Percentiles rank a stretch among this genome's conserved stretches.
Conservation (phyloP, 192 early-diverging fungal genomes). For the Coemansia sp. region DNA sequence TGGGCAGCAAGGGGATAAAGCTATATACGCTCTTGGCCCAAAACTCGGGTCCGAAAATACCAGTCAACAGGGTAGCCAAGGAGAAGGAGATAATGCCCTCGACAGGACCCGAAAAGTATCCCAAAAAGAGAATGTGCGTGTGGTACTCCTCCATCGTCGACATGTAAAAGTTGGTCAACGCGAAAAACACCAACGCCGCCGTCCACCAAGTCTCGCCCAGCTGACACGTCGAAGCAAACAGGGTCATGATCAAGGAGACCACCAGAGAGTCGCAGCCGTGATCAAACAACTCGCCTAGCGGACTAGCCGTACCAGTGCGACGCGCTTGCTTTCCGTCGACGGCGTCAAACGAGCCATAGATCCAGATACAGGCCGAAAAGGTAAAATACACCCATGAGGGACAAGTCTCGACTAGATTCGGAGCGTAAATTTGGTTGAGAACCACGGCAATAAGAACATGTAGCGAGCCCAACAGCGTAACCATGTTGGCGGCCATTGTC, state of each 20-base stretch:
- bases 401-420: conserved; percentile 66
- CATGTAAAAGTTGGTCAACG: conserved; percentile 85
- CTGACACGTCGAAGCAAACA: conserved; percentile 64
- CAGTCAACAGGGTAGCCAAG: conserved; percentile 62
- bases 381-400: conserved; percentile 83
- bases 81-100: conserved; percentile 79
- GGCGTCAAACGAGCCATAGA: conserved; percentile 89
- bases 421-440: conserved; percentile 71
- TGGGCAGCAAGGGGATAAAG: conserved; percentile 37
- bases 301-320: conserved; percentile 80
- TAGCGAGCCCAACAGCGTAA: conserved; percentile 83
- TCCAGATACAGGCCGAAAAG: conserved; percentile 76
- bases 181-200: conserved; percentile 57
- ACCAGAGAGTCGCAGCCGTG: conserved; percentile 82
- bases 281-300: conserved; percentile 94
- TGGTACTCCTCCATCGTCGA: conserved; percentile 96
- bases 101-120: conserved; percentile 86
- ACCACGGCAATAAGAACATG: conserved; percentile 75
- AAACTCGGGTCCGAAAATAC: conserved; percentile 59
- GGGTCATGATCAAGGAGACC: conserved; percentile 61
- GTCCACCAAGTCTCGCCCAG: conserved; percentile 76
- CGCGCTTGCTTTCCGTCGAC: conserved; percentile 97
- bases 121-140: conserved; percentile 81
- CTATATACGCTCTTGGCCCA: conserved; percentile 38
- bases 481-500: conserved; percentile 87